These are phyloP conservation scores for Eugenia klotzschiana DNA, from an alignment of 441 rosid genomes.

Conservation along the genomic window DNA sequence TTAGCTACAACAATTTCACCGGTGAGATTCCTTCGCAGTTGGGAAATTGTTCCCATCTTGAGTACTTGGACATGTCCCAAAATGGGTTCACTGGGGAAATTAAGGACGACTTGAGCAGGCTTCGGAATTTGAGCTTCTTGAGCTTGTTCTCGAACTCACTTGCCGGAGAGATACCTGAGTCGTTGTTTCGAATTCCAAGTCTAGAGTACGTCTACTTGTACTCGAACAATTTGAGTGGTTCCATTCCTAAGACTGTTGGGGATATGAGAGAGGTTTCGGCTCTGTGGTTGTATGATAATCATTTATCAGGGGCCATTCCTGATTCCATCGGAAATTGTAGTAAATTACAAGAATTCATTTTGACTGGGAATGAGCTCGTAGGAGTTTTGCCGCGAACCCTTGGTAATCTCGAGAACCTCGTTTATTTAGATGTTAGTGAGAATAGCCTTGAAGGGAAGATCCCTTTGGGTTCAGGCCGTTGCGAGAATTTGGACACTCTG, in stretches of 20 bases:
- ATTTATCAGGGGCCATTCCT: constrained; percentile 44
- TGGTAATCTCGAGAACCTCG: constrained; percentile 33
- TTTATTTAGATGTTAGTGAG: constrained; percentile 9
- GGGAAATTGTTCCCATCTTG: constrained; percentile 31
- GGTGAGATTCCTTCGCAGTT: constrained; percentile 33
- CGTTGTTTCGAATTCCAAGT: constrained; percentile 25
- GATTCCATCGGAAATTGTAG: constrained; percentile 48
- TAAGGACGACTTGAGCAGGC: constrained; percentile 21
- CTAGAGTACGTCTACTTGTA: constrained; percentile 23
- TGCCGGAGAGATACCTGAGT: constrained; percentile 37
- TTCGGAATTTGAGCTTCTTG: constrained; percentile 18
- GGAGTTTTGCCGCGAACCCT: constrained; percentile 53
- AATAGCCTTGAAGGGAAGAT: constrained; percentile 46
- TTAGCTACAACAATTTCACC: constrained; percentile 30
- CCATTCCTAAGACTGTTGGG: constrained; percentile 43
- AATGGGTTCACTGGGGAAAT: constrained; percentile 38
- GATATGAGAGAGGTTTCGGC: constrained; percentile 15
- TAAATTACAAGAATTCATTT: constrained; percentile 20
- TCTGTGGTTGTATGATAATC: constrained; percentile 21
- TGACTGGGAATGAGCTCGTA: constrained; percentile 27
- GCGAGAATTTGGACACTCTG: constrained; percentile 26
- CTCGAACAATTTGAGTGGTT: constrained; percentile 34
- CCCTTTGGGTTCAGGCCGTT: constrained; percentile 28
- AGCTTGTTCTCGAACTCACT: constrained; percentile 33
- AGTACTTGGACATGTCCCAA: constrained; percentile 31